A percentile compares a stretch with the other conserved stretches of the same genome.
phyloP scores from a whole-genome alignment of 129 eudicot species.

The Flaveria sonorensis region DNA sequence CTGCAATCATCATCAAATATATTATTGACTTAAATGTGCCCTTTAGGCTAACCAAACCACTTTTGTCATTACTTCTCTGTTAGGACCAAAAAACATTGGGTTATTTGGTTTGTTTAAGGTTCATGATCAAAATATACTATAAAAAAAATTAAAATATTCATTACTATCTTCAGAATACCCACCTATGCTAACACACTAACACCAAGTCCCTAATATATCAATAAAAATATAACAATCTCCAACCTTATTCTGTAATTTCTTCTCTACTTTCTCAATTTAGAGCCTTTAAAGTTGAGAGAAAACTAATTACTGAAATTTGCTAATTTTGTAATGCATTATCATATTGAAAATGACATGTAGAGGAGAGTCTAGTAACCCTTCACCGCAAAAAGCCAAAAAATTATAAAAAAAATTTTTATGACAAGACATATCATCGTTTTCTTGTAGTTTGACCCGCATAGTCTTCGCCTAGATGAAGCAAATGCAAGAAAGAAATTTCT shows the following conservation, averaged over 20 bases:
- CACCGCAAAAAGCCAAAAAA: no score
- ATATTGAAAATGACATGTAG: background rate
- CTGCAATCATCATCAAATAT: background rate
- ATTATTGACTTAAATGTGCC: background rate
- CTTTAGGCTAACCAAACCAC: background rate
- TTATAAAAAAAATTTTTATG: background rate
- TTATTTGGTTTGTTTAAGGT: background rate
- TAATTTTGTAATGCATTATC: background rate
- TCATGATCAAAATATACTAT: background rate
- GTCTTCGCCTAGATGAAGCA: background rate
- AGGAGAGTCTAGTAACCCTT: background rate
- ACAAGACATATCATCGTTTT: background rate
- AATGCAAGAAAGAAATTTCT: background rate
- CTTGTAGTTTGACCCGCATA: no score
- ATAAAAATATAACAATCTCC: background rate
- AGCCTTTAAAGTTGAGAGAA: background rate
- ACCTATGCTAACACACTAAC: background rate
- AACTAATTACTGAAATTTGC: background rate
- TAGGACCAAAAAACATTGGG: background rate
- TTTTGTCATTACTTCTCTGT: background rate
- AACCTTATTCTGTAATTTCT: background rate
- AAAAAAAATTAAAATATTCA: no score
- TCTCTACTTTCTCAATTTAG: background rate
- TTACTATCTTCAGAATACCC: no score
- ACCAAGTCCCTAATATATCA: background rate